phyloP scores from a whole-genome alignment of 2,329 filamentous ascomycete species.

The Chaetomium globosum region DNA sequence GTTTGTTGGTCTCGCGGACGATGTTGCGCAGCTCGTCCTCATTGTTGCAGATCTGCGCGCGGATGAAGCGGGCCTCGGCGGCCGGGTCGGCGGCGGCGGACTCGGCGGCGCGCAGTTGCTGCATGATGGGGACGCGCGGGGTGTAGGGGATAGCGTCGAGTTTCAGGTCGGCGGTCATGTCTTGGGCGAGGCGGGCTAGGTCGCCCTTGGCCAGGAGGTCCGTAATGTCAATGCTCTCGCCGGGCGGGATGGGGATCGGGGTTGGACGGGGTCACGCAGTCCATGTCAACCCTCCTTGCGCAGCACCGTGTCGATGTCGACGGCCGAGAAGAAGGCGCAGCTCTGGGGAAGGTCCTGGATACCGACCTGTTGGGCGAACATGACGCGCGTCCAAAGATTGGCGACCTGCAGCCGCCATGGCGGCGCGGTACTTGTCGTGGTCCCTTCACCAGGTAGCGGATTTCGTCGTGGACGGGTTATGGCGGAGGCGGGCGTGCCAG shows the following conservation, averaged over 20 bases:
- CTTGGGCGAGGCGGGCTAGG: constrained; percentile 68
- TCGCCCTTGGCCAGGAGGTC: constrained; percentile 73
- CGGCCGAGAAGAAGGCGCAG: constrained; percentile 92
- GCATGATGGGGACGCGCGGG: constrained; percentile 78
- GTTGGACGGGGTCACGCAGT: constrained; percentile 91
- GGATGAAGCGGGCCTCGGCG: constrained; percentile 66
- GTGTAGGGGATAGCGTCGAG: constrained; percentile 68
- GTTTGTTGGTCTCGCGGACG: constrained; percentile 56
- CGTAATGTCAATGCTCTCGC: constrained; percentile 82
- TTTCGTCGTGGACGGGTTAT: constrained; percentile 97
- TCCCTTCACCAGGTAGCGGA: constrained; percentile 86
- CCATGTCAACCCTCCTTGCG: constrained; percentile 98
- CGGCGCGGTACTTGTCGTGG: constrained; percentile 82
- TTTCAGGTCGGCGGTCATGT: constrained; percentile 60
- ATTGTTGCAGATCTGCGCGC: constrained; percentile 77
- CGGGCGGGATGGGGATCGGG: constrained; percentile 73
- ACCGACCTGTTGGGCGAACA: constrained; percentile 96
- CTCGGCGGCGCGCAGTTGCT: constrained; percentile 58
- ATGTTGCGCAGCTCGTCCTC: constrained; percentile 76
- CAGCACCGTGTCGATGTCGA: constrained; percentile 94
- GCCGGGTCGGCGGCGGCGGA: constrained; percentile 45
- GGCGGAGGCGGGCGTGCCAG: constrained; percentile 77
- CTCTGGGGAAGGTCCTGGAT: constrained; percentile 93
- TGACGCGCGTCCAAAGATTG: constrained; percentile 94
- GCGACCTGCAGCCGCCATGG: constrained; percentile 89